Base-by-base conservation (phyloP, 1,139 yeast genomes). In the Pichia sp. region DNA sequence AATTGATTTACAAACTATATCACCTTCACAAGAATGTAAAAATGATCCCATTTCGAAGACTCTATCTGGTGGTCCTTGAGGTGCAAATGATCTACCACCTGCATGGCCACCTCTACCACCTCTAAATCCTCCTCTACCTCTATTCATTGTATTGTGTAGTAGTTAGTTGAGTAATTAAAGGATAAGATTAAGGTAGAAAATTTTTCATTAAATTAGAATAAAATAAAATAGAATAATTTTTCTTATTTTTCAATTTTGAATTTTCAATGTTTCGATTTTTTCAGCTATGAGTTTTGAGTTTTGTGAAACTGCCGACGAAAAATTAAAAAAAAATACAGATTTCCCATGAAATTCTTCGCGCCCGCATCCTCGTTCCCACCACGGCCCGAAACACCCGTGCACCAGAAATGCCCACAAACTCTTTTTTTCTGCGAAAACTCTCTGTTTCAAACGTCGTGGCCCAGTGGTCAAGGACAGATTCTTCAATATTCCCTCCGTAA, bases 41-140 rank as follows among this genome's bases (percentile, higher is more conserved):
- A 90, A 95, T 27, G 87, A 69, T 55, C 99, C 99, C 95, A 95
- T 87, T 73, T 93, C 99, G 64, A 87, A 79, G 42, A 87, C 97
- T 53, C 84, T 76, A 61, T 90, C 98, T 68, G 99, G 99, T 49
- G 99, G 99, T 51, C 93, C 96, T 71, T 80, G 84, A 52, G 58
- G 67, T 44, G 60, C 60, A 63, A 83, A 86, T 59, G 83, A 81
- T 69, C 84, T 80, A 25, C 48, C 44, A 30, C 90, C 89, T 59
- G 88, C 87, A 71, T 83, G 76, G 55, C 70, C 69, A 38, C 73
- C 72, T 57, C 73, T 67, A 54, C 70, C 69, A 36, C 73, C 72
- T 57, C 73, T 67, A 53, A 68, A 69, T 48, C 74, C 72, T 42
- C 74, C 73, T 59, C 60, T 57, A 56, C 59, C 55, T 54, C 57